Conservation (phyloP, 1,139 yeast species). For the Saccharomyces hybrid region DNA sequence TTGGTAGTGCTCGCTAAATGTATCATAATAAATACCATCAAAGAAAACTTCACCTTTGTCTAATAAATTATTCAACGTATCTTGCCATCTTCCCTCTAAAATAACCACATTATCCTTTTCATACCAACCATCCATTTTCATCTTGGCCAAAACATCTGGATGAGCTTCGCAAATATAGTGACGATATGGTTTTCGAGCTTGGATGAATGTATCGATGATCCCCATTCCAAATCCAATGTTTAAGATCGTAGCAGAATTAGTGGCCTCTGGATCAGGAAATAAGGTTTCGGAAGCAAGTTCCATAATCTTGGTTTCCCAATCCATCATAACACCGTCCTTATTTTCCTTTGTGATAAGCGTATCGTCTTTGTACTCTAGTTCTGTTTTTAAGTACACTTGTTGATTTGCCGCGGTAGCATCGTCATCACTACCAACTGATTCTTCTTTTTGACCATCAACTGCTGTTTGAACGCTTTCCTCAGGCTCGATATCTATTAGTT, state of each 20-base stretch:
- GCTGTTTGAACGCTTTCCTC: conserved; percentile 14
- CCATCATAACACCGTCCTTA: conserved; percentile 95
- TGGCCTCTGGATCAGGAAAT: conserved; percentile 36
- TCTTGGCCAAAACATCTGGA: conserved; percentile 72
- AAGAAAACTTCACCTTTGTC: conserved; percentile 59
- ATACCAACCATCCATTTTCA: conserved; percentile 77
- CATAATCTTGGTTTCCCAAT: conserved; percentile 88
- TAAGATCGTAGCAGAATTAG: conserved; percentile 44
- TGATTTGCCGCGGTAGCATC: conserved; percentile 61
- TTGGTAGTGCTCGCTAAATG: conserved; percentile 78
- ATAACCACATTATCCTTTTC: conserved; percentile 63
- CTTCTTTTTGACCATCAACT: conserved; percentile 18
- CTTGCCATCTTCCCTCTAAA: conserved; percentile 90
- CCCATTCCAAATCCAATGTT: conserved; percentile 98
- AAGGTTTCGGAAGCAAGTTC: conserved; percentile 65
- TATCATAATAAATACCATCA: conserved; percentile 89
- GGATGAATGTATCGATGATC: conserved; percentile 75
- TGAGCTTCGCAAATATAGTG: conserved; percentile 94
- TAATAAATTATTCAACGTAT: conserved; percentile 55
- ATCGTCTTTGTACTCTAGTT: conserved; percentile 61
- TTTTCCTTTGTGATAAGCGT: conserved; percentile 65
- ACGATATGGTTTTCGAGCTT: conserved; percentile 46
- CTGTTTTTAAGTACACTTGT: conserved; percentile 53
- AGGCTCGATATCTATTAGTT: conserved; percentile 9
- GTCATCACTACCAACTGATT: conserved; percentile 9